Evolutionary conservation across 345 rosid species (phyloP).

Genomic region (Excoecaria agallocha): DNA sequence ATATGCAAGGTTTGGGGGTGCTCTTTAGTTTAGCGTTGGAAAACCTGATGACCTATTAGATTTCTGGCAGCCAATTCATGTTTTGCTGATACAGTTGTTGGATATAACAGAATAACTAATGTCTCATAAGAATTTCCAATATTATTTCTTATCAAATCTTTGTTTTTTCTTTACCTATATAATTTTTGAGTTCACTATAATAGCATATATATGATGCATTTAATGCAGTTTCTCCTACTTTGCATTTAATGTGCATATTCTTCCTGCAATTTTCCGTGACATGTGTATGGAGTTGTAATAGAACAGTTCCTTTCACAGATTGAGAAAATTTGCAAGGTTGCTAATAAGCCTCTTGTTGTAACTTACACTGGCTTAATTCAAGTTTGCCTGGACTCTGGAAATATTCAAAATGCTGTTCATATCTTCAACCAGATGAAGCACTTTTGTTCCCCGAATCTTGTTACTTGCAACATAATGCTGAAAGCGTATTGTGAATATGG

Average conservation of each 20-base stretch:
- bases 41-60: background rate
- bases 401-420: constrained; percentile 49
- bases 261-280: background rate
- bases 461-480: constrained; percentile 77
- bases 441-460: constrained; percentile 82
- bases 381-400: constrained; percentile 76
- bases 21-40: background rate
- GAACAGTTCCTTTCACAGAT: constrained; percentile 42
- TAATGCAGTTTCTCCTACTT: background rate
- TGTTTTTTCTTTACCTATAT: background rate
- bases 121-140: background rate
- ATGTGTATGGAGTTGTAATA: background rate
- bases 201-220: background rate
- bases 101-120: background rate
- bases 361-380: constrained; percentile 87
- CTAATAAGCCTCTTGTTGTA: constrained; percentile 86
- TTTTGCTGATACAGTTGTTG: background rate
- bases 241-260: background rate
- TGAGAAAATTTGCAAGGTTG: constrained; percentile 81
- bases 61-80: background rate
- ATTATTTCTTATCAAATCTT: too few species aligned
- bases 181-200: background rate
- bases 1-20: background rate
- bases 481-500: constrained; percentile 70
- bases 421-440: constrained; percentile 71